A percentile compares a stretch with the other conserved stretches of the same genome.
Evolutionary conservation across 2,329 filamentous ascomycete species (phyloP).

Genomic region (Akanthomyces lecanii): DNA sequence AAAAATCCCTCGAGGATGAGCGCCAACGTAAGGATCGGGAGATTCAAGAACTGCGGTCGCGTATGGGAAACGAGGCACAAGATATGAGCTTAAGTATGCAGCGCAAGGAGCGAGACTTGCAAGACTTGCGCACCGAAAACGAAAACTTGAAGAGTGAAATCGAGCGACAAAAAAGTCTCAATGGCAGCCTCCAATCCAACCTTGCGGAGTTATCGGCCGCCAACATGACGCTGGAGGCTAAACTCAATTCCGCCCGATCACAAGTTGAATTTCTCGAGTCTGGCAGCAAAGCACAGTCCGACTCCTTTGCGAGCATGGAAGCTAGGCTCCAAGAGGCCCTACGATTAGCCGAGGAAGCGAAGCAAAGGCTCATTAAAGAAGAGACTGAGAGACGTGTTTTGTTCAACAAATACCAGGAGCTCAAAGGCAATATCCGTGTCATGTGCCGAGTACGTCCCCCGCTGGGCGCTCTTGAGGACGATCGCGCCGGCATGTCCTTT

Average conservation of each 20-base stretch:
- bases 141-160: slow-evolving; percentile 48
- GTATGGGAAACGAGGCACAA: slow-evolving; percentile 48
- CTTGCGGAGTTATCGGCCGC: slow-evolving; percentile 57
- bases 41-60: slow-evolving; percentile 58
- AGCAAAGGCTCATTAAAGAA: slow-evolving; percentile 82
- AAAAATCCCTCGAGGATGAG: slow-evolving; percentile 64
- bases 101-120: slow-evolving; percentile 52
- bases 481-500: slow-evolving; percentile 70
- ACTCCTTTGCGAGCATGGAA: slow-evolving; percentile 79
- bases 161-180: slow-evolving; percentile 61
- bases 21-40: slow-evolving; percentile 55
- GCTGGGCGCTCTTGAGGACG: slow-evolving; percentile 54
- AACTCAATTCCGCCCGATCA: slow-evolving; percentile 70
- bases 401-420: slow-evolving; percentile 96
- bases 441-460: slow-evolving; percentile 92
- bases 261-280: slow-evolving; percentile 88
- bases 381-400: slow-evolving; percentile 86
- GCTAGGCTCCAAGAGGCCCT: slow-evolving; percentile 74
- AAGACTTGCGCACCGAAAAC: slow-evolving; percentile 41
- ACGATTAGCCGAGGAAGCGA: slow-evolving; percentile 62
- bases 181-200: slow-evolving; percentile 47
- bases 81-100: slow-evolving; percentile 45
- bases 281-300: slow-evolving; percentile 81
- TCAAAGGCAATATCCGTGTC: slow-evolving; percentile 97
- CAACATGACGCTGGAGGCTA: slow-evolving; percentile 66